phyloP scores from a whole-genome alignment of 495 filamentous ascomycete genomes.

The Hypomontagnella monticulosa region DNA sequence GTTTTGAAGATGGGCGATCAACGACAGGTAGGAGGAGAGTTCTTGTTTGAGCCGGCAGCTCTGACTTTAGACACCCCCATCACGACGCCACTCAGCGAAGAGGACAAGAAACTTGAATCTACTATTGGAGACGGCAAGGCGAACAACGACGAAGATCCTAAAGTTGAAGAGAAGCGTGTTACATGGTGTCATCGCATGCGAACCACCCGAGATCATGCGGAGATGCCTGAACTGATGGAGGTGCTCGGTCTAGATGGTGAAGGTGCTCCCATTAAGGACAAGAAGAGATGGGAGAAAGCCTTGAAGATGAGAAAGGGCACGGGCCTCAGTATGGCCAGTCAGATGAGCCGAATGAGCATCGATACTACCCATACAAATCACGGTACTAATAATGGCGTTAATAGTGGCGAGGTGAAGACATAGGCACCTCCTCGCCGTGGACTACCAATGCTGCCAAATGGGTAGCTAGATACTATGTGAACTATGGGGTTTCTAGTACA shows the following conservation, averaged over 20 bases:
- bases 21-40: constrained; percentile 83
- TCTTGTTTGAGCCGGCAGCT: constrained; percentile 71
- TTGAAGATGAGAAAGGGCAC: constrained; percentile 56
- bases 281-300: constrained; percentile 55
- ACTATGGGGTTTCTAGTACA: too few species aligned
- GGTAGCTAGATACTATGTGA: too few species aligned
- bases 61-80: constrained; percentile 46
- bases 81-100: constrained; percentile 44
- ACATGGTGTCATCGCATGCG: constrained; percentile 88
- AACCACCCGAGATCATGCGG: constrained; percentile 80
- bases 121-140: constrained; percentile 40
- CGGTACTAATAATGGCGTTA: constrained; percentile 10
- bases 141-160: constrained; percentile 28
- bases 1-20: constrained; percentile 73
- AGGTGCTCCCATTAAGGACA: constrained; percentile 49
- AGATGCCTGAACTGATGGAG: constrained; percentile 69
- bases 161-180: constrained; percentile 63
- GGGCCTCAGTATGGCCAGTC: constrained; percentile 53
- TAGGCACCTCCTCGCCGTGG: neutral
- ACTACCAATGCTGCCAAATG: neutral
- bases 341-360: constrained; percentile 51
- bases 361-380: constrained; percentile 20
- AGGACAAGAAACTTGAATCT: constrained; percentile 28
- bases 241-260: constrained; percentile 67
- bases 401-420: constrained; percentile 15